Evolutionary conservation across 176 grass and related monocot species (phyloP).

Genomic region (Luzula sylvatica): DNA sequence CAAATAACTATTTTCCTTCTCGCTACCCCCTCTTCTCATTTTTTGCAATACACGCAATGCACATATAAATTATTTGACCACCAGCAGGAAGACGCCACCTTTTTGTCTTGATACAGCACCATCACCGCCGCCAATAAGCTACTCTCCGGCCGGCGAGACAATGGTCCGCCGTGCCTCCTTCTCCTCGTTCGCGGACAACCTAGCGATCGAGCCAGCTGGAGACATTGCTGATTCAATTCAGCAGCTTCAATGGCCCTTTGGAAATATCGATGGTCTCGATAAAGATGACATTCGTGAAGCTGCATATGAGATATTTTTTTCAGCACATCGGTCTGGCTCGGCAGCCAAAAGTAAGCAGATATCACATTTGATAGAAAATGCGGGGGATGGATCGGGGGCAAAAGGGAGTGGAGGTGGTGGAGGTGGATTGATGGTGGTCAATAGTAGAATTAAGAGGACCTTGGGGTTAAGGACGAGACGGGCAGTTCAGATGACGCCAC

Average conservation of each 20-base stretch:
- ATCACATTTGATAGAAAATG: neutral
- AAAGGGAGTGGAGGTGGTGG: neutral
- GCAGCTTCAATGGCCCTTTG: conserved; percentile 56
- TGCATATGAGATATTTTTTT: conserved; percentile 56
- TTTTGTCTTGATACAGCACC: neutral
- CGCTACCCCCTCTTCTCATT: neutral
- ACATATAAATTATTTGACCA: conserved; percentile 17
- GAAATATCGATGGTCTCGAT: conserved; percentile 27
- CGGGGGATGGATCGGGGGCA: neutral
- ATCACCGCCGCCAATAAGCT: conserved; percentile 7
- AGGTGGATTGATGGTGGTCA: conserved; percentile 32
- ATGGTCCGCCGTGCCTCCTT: conserved; percentile 23
- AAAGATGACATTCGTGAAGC: conserved; percentile 36
- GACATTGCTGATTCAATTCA: conserved; percentile 10
- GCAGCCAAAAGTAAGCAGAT: conserved; percentile 12
- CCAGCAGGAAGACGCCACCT: conserved; percentile 1
- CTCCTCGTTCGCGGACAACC: conserved; percentile 15
- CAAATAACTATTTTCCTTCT: conserved; percentile 12
- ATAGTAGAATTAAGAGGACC: conserved; percentile 41
- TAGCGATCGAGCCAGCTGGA: conserved; percentile 9
- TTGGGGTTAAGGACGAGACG: conserved; percentile 37
- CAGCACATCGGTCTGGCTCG: conserved; percentile 22
- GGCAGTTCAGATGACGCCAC: conserved; percentile 20
- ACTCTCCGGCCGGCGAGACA: conserved; percentile 9
- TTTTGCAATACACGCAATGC: conserved; percentile 15